Percentiles rank a stretch among this genome's conserved stretches.
These are phyloP conservation scores for Chaetomiaceae sp. DNA, from an alignment of 2,329 filamentous ascomycete species.

Conservation along the genomic window DNA sequence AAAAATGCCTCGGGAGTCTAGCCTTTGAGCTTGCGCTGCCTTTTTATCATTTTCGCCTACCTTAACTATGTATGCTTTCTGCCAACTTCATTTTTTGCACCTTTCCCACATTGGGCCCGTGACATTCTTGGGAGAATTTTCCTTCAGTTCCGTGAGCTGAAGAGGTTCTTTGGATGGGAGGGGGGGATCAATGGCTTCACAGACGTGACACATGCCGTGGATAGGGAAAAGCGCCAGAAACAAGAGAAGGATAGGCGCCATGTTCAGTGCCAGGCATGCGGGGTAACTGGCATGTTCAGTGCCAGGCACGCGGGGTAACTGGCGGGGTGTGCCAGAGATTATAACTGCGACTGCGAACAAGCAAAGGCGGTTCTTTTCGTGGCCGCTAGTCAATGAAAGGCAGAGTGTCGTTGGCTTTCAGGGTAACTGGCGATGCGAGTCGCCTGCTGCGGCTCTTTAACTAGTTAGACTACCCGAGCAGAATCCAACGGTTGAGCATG, in stretches of 20 bases:
- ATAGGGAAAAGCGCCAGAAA: neutral
- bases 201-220: neutral
- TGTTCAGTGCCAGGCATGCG: too few species aligned
- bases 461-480: neutral
- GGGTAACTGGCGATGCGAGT: neutral
- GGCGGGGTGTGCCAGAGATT: too few species aligned
- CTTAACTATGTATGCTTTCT: neutral
- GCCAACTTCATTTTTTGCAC: neutral
- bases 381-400: neutral
- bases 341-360: neutral
- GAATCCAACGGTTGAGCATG: too few species aligned
- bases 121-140: neutral
- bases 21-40: slow-evolving; percentile 2
- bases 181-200: too few species aligned
- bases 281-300: too few species aligned
- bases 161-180: slow-evolving; percentile 2
- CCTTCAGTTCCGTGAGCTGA: neutral
- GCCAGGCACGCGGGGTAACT: too few species aligned
- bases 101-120: neutral
- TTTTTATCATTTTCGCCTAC: neutral
- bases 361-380: neutral
- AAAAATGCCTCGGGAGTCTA: slow-evolving; percentile 14
- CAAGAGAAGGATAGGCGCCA: too few species aligned
- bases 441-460: neutral
- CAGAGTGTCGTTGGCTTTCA: neutral